Percentiles rank a stretch among this genome's conserved stretches.
Conservation (phyloP, 2,329 filamentous ascomycete genomes). For the Aspergillus hortae region DNA sequence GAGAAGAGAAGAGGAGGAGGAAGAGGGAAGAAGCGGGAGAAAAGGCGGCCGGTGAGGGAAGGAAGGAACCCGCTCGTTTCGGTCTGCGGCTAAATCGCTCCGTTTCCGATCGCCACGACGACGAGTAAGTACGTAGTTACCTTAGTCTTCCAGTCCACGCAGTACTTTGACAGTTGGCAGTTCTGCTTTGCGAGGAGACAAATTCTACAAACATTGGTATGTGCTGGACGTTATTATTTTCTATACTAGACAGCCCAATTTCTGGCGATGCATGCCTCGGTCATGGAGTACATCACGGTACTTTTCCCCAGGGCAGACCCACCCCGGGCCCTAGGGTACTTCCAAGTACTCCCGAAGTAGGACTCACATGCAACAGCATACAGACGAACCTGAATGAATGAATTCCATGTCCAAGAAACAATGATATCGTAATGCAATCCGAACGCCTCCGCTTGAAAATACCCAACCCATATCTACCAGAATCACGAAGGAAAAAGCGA, state of each 20-base stretch:
- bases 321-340: too few relatives aligned
- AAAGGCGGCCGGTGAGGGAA: constrained; percentile 19
- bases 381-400: not conserved
- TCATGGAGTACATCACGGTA: too few relatives aligned
- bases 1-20: constrained; percentile 6
- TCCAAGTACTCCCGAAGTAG: not conserved
- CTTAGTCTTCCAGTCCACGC: too few relatives aligned
- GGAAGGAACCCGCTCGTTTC: constrained; percentile 10
- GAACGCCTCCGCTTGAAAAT: constrained; percentile 31
- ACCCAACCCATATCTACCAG: constrained; percentile 2
- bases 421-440: constrained; percentile 10
- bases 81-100: constrained; percentile 16
- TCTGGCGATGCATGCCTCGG: too few relatives aligned
- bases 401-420: constrained; percentile 1
- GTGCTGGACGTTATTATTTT: too few relatives aligned
- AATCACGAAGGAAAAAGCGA: constrained; percentile 3
- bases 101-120: constrained; percentile 20
- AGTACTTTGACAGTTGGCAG: too few relatives aligned
- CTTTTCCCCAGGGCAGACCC: too few relatives aligned
- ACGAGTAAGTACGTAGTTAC: too few relatives aligned
- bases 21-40: constrained; percentile 13
- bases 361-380: constrained; percentile 1
- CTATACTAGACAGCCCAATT: too few relatives aligned
- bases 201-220: too few relatives aligned
- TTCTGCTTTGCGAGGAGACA: too few relatives aligned